Percentiles rank a stretch among this genome's conserved stretches.
phyloP scores from a whole-genome alignment of 2,329 filamentous ascomycete species.

The Colletotrichum sp. region DNA sequence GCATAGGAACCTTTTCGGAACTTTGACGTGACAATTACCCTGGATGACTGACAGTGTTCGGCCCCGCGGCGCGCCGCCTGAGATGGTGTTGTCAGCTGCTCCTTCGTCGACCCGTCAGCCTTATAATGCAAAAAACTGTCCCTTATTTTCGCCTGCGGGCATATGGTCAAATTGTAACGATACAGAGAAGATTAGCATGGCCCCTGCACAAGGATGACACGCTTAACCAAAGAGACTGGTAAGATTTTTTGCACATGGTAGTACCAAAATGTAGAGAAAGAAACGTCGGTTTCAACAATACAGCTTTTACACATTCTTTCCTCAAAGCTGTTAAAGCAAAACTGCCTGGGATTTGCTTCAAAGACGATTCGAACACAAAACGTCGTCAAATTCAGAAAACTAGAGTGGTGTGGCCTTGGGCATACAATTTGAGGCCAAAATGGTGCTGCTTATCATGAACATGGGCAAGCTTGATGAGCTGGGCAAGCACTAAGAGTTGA shows the following conservation, averaged over 20 bases:
- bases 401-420: neutral
- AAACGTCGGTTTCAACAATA: neutral
- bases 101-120: neutral
- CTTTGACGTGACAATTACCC: neutral
- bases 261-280: neutral
- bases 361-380: neutral
- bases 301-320: neutral
- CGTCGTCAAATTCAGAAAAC: neutral
- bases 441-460: neutral
- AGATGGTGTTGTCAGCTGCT: neutral
- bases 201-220: neutral
- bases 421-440: neutral
- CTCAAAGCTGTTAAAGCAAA: neutral
- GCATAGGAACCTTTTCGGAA: neutral
- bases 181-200: conserved; percentile 7
- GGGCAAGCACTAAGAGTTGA: neutral
- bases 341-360: neutral
- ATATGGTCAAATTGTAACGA: neutral
- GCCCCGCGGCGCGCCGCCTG: neutral
- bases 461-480: neutral
- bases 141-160: neutral
- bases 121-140: neutral
- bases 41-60: neutral
- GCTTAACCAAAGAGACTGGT: neutral
- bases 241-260: neutral